Conservation (phyloP, 768 basidiomycete genomes). For the Megacollybia marginata region DNA sequence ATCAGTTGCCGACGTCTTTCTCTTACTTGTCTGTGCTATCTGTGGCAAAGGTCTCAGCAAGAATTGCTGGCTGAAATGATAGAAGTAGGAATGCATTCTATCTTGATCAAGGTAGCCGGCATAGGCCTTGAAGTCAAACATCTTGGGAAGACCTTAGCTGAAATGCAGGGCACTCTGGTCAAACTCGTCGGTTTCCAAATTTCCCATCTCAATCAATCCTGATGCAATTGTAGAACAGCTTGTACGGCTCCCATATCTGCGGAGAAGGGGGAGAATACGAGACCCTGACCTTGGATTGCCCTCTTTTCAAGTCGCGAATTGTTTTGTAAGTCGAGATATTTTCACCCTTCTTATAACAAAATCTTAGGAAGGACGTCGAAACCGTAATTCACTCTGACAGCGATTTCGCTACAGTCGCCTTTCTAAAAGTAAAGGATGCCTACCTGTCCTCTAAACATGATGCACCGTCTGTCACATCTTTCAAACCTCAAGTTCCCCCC, state of each 20-base stretch:
- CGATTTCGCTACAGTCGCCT: slow-evolving; percentile 88
- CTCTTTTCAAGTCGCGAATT: slow-evolving; percentile 77
- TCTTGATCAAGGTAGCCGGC: slow-evolving; percentile 94
- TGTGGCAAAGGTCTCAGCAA: slow-evolving; percentile 93
- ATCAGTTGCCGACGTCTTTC: slow-evolving; percentile 72
- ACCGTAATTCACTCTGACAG: slow-evolving; percentile 73
- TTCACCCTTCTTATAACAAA: background rate
- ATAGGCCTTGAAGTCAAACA: slow-evolving; percentile 77
- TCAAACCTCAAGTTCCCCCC: slow-evolving; percentile 34
- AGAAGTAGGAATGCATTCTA: slow-evolving; percentile 63
- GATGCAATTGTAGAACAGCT: slow-evolving; percentile 44
- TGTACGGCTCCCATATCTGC: slow-evolving; percentile 89
- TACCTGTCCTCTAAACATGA: slow-evolving; percentile 47
- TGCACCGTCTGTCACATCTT: background rate
- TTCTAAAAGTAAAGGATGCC: slow-evolving; percentile 71
- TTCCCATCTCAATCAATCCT: background rate
- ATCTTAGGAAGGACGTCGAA: slow-evolving; percentile 50
- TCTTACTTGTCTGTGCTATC: slow-evolving; percentile 75
- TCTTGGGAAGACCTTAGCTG: slow-evolving; percentile 65
- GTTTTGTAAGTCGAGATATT: slow-evolving; percentile 41
- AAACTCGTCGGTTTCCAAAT: slow-evolving; percentile 49
- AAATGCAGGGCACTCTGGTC: slow-evolving; percentile 67
- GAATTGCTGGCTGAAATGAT: slow-evolving; percentile 87
- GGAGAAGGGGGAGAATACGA: slow-evolving; percentile 99
- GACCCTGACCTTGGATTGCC: slow-evolving; percentile 83